Percentiles rank a stretch among this genome's conserved stretches.
Conservation (phyloP, 1,139 yeast species). For the Candida gigantensis region DNA sequence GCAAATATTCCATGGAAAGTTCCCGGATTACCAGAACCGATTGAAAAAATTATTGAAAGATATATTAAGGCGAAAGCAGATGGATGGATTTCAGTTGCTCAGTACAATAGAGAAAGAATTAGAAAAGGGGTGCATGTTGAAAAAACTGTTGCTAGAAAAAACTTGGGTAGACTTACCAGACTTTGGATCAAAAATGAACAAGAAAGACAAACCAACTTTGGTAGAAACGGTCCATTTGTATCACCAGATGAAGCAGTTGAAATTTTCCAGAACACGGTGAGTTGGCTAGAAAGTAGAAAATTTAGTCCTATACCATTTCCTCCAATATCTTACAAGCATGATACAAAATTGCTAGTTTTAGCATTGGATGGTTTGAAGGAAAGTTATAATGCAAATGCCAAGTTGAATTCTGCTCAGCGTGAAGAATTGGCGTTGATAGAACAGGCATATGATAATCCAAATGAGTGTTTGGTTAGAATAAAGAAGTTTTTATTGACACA, state of each 20-base stretch:
- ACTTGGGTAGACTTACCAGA: slow-evolving; percentile 86
- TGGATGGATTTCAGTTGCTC: slow-evolving; percentile 95
- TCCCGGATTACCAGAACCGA: slow-evolving; percentile 92
- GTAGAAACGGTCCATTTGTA: slow-evolving; percentile 85
- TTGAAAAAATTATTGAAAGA: slow-evolving; percentile 80
- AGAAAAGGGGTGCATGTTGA: slow-evolving; percentile 88
- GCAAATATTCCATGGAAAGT: slow-evolving; percentile 98
- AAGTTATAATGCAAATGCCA: slow-evolving; percentile 75
- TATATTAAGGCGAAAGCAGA: slow-evolving; percentile 95
- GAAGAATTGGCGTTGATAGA: slow-evolving; percentile 93
- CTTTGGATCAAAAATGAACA: slow-evolving; percentile 93
- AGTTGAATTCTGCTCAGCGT: slow-evolving; percentile 83
- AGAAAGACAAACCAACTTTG: slow-evolving; percentile 77
- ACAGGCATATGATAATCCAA: slow-evolving; percentile 96
- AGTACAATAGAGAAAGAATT: slow-evolving; percentile 86
- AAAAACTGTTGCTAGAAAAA: slow-evolving; percentile 90
- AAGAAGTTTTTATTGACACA: slow-evolving; percentile 84
- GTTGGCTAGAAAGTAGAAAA: slow-evolving; percentile 86
- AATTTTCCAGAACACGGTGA: slow-evolving; percentile 82
- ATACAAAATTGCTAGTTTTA: slow-evolving; percentile 81
- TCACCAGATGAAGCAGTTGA: slow-evolving; percentile 87
- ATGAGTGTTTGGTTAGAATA: slow-evolving; percentile 82
- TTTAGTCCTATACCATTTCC: slow-evolving; percentile 94
- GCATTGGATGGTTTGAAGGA: slow-evolving; percentile 91
- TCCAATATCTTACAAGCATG: slow-evolving; percentile 88